Conservation (phyloP, 495 filamentous ascomycete genomes). For the Lophium mytilinum region DNA sequence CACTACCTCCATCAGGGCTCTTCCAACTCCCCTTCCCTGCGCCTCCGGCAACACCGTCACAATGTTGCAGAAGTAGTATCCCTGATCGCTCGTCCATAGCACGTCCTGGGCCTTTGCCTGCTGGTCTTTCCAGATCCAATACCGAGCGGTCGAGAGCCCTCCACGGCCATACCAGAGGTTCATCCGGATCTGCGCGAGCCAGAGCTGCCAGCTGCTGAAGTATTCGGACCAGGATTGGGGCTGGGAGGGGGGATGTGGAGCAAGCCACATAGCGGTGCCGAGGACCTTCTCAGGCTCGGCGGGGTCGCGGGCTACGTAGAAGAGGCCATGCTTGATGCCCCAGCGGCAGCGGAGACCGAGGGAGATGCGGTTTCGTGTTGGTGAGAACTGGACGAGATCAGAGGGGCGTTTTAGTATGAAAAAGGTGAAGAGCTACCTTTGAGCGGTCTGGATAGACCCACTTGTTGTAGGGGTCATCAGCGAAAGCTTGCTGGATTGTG, state of each 20-base stretch:
- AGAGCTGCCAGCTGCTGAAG: constrained; percentile 51
- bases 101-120: constrained; percentile 48
- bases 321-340: constrained; percentile 54
- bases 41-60: constrained; percentile 53
- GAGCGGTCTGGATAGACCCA: constrained; percentile 51
- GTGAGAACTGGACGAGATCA: constrained; percentile 40
- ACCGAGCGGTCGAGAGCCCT: constrained; percentile 54
- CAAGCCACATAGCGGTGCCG: constrained; percentile 58
- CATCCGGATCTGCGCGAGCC: constrained; percentile 50
- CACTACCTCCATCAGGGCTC: constrained; percentile 49
- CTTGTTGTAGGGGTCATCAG: constrained; percentile 56
- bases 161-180: constrained; percentile 58
- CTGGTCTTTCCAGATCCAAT: constrained; percentile 56
- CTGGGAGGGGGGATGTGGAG: constrained; percentile 38
- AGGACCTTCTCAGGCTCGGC: constrained; percentile 38
- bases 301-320: constrained; percentile 54
- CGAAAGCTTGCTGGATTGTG: constrained; percentile 52
- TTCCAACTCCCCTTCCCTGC: constrained; percentile 54
- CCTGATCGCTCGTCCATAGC: constrained; percentile 50
- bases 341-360: constrained; percentile 53
- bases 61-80: constrained; percentile 66
- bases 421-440: constrained; percentile 37
- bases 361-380: constrained; percentile 52
- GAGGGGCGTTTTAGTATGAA: neutral
- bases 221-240: constrained; percentile 47